Percentiles rank a stretch among this genome's conserved stretches.
Conservation (phyloP, 2,329 filamentous ascomycete genomes). For the Tolypocladium sp. region DNA sequence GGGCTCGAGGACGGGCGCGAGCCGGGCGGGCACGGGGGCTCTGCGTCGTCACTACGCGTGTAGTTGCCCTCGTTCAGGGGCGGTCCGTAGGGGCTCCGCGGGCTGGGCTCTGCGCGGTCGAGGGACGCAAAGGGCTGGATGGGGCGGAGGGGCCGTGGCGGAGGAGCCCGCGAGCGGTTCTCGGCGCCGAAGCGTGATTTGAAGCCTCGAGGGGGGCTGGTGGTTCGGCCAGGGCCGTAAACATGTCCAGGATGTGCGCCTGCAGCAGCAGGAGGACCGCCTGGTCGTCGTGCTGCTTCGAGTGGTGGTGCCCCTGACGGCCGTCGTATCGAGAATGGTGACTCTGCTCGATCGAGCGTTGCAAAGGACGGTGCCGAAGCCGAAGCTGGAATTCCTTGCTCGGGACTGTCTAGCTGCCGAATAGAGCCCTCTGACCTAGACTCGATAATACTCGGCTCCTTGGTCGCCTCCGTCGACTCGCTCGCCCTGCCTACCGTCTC, state of each 20-base stretch:
- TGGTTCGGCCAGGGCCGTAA: background rate
- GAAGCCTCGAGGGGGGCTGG: slow-evolving; percentile 8
- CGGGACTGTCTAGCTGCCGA: background rate
- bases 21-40: slow-evolving; percentile 3
- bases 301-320: background rate
- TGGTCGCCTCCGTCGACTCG: background rate
- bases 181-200: slow-evolving; percentile 15
- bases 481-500: background rate
- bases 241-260: background rate
- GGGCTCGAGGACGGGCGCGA: slow-evolving; percentile 14
- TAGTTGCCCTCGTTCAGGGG: slow-evolving; percentile 3
- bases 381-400: background rate
- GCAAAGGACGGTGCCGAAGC: background rate
- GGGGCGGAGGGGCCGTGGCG: slow-evolving; percentile 11
- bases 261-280: background rate
- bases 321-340: background rate
- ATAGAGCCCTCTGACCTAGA: background rate
- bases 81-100: slow-evolving; percentile 5
- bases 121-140: slow-evolving; percentile 11
- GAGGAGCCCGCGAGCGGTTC: slow-evolving; percentile 8
- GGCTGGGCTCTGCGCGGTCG: slow-evolving; percentile 3
- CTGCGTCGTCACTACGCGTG: background rate
- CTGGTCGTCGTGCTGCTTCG: background rate
- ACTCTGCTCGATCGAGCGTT: background rate
- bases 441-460: background rate